Evolutionary conservation across 2,329 filamentous ascomycete species (phyloP), one percentile per base, ranked within the genome.

Genomic region (Aspergillus hiratsukae): DNA sequence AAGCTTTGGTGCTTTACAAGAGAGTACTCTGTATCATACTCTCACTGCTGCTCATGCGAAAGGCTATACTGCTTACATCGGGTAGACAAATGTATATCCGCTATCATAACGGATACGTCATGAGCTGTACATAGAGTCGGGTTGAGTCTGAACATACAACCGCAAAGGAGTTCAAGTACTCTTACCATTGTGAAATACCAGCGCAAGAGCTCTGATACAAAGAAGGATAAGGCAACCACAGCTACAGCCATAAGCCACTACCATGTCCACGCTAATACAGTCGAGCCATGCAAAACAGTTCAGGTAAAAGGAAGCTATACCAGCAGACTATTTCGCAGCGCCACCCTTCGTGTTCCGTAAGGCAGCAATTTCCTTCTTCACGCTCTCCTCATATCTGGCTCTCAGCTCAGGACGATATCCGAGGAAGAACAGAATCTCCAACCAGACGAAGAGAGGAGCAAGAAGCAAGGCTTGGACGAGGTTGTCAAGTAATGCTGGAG

Each of bases 381-480:
- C 90, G 40, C 83, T 85, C 71, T 87, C 86, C 59, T 93, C 85
- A 48, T 97, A 84, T 51, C 93, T 85, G 58, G 83, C 82, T 77
- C 93, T 91, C 64, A 99, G 80, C 73, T 96, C 91, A 1, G 87
- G 89, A 58, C 94, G 85, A 75, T 97, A 99, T 50, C 94, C 94
- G 51, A 95, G 83, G 67, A 82, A 86, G 79, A 99, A 99, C 27
- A 99, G 81, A 25, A 95, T 77, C 78, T 97, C 92, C 66, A 99
- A 88, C 90, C 94, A 99, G 57, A 97, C 93, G 66, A 97, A 99
- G 68, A 99, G 88, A 8, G 94, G 94, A 0, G 94, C 94, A 25
- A 97, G 81, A 69, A 97, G 93, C 61, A 97, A 75, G 28, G 94
- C 92, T 76, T 97, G 94, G 49, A 95, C 81, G 45, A 97, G 76